Base-by-base conservation (phyloP, 2,329 filamentous ascomycete genomes). In the Arachnopeziza araneosa region DNA sequence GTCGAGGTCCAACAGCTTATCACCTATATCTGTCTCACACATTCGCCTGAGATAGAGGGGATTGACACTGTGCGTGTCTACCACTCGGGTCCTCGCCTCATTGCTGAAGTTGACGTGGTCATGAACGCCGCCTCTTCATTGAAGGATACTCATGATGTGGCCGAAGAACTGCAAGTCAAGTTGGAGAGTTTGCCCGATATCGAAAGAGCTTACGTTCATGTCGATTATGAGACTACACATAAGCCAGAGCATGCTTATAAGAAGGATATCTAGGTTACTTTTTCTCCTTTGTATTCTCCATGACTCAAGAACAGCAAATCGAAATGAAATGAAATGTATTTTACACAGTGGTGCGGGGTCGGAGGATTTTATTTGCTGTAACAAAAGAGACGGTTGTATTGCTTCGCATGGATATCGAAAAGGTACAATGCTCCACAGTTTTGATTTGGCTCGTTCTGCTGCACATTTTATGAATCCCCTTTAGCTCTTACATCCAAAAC, bases 1-100 rank as follows among this genome's bases (percentile, higher is more conserved):
- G 90, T 91, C 9, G 85, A 91, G 69, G 93, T 87, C 73, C 87
- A 96, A 74, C 93, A 96, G 75, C 86, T 96, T 66, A 96, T 98
- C 72, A 98, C 95, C 0, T 99, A 99, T 75, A 90, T 96, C 67
- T 92, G 90, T 79, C 87, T 98, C 78, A 98, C 93, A 9, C 95
- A 98, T 77, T 93, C 90, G 36, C 84, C 89, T 0, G 76, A 81
- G 36, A 91, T 99, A 71, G 81, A 80, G 58, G 90, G 91, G 68
- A 96, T 99, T 72, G 95, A 99, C 74, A 99, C 95, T 1, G 95
- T 98, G 2, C 86, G 95, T 56, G 91, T 93, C 0, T 98, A 96
- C 76, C 93, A 97, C 75, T 91, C 87, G 7, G 93, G 93, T 0
- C 85, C 93, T 0, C 83, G 93, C 22, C 83, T 97, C 52, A 92